phyloP scores from a whole-genome alignment of 768 basidiomycete genomes.

The Flagelloscypha sp. region DNA sequence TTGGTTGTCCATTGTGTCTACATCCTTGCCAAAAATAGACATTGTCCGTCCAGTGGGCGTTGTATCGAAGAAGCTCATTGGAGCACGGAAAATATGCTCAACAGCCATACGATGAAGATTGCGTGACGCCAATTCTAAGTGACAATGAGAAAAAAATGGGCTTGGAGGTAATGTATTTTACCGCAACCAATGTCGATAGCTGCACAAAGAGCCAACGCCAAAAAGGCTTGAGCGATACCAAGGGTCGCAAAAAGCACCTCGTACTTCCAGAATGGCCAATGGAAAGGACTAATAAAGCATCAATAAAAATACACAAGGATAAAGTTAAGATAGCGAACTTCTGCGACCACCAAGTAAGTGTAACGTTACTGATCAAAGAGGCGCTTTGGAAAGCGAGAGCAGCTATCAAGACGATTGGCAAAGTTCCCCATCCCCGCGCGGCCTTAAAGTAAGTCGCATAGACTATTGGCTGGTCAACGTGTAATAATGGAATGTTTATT shows the following conservation, averaged over 20 bases:
- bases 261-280: slow-evolving; percentile 48
- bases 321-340: no score
- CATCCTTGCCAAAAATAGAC: slow-evolving; percentile 58
- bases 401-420: slow-evolving; percentile 42
- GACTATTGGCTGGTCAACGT: slow-evolving; percentile 32
- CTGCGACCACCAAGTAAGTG: slow-evolving; percentile 72
- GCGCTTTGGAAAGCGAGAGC: slow-evolving; percentile 53
- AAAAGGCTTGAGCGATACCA: slow-evolving; percentile 54
- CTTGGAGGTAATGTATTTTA: slow-evolving; percentile 75
- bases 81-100: slow-evolving; percentile 48
- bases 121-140: neutral
- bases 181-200: slow-evolving; percentile 48
- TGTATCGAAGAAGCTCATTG: slow-evolving; percentile 64
- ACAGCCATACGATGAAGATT: slow-evolving; percentile 55
- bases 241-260: slow-evolving; percentile 56
- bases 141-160: no score
- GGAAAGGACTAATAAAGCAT: slow-evolving; percentile 43
- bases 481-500: neutral
- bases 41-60: slow-evolving; percentile 56
- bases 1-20: slow-evolving; percentile 59
- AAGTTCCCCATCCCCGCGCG: slow-evolving; percentile 40
- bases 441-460: slow-evolving; percentile 53
- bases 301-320: no score
- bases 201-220: slow-evolving; percentile 55
- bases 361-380: slow-evolving; percentile 56